These are phyloP conservation scores for Candida caryicola DNA, from an alignment of 805 yeast species.

Conservation along the genomic window DNA sequence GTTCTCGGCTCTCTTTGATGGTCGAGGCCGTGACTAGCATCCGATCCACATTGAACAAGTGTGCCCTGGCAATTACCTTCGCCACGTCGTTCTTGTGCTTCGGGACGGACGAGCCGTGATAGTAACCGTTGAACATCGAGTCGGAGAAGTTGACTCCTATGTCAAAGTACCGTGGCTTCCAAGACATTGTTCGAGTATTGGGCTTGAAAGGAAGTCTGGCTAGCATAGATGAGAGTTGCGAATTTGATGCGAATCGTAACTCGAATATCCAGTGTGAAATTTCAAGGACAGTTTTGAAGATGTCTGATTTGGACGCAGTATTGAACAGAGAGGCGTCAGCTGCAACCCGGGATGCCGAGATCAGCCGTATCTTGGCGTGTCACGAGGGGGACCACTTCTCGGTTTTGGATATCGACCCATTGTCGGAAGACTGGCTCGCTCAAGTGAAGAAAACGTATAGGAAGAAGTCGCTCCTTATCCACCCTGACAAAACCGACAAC, in stretches of 20 bases:
- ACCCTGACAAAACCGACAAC: constrained; percentile 63
- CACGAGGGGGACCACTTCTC: constrained; percentile 54
- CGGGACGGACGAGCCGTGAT: constrained; percentile 55
- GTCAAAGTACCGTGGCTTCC: constrained; percentile 45
- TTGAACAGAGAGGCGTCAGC: constrained; percentile 22
- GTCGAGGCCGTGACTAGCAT: constrained; percentile 85
- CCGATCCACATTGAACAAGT: constrained; percentile 57
- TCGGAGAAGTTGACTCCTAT: constrained; percentile 79
- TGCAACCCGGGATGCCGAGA: constrained; percentile 48
- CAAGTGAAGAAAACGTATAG: constrained; percentile 51
- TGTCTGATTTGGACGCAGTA: constrained; percentile 1
- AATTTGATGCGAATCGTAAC: too few species aligned
- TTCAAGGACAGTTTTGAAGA: neutral
- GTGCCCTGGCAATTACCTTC: constrained; percentile 65
- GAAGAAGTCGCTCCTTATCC: constrained; percentile 59
- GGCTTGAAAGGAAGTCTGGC: neutral
- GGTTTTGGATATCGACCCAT: constrained; percentile 44
- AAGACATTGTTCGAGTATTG: constrained; percentile 8
- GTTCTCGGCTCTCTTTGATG: constrained; percentile 60
- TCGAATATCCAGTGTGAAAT: neutral
- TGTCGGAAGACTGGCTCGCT: constrained; percentile 22
- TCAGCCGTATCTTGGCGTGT: constrained; percentile 49
- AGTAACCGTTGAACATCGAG: constrained; percentile 78
- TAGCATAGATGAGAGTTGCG: too few species aligned
- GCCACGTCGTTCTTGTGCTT: constrained; percentile 67